Base-by-base conservation (phyloP, 2,329 filamentous ascomycete genomes). In the Mariannaea sp. region DNA sequence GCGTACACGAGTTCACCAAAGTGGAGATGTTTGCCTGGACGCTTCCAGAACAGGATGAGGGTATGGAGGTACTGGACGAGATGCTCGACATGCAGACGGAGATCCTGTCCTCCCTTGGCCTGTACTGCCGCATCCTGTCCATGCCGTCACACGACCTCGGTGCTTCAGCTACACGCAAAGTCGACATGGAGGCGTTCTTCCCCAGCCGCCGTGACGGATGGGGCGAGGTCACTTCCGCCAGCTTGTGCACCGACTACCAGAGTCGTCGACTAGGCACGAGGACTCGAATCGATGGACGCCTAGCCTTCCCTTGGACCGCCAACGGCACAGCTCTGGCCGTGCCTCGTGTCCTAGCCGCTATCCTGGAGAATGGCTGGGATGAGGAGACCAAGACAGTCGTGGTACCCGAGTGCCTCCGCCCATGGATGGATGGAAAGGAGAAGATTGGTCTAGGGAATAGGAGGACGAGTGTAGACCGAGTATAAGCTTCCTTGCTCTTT, bases 21-120 rank as follows among this genome's bases (percentile, higher is more conserved):
- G 93, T 99, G 0, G 94, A 99, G 73, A 86, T 99, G 79, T 97
- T 99, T 70, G 92, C 89, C 0, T 99, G 94, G 94, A 88, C 90
- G 4, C 65, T 80, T 24, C 84, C 89, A 1, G 79, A 84, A 47
- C 52, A 65, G 2, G 69, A 67, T 26, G 68, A 71, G 33, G 76
- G 84, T 0, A 75, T 80, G 7, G 75, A 80, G 0, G 65, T 93
- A 10, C 96, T 96, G 70, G 78, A 89, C 44, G 92, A 97, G 72
- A 91, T 99, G 79, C 77, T 97, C 45, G 82, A 84, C 55, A 87
- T 97, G 47, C 94, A 99, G 74, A 88, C 83, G 2, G 88, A 94
- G 68, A 92, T 99, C 49, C 77, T 97, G 10, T 77, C 78, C 2
- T 82, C 83, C 0, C 84, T 99, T 0, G 88, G 86, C 30, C 82